These are phyloP conservation scores for Yamadazyma ubonensis DNA, from an alignment of 805 yeast genomes.

Conservation along the genomic window DNA sequence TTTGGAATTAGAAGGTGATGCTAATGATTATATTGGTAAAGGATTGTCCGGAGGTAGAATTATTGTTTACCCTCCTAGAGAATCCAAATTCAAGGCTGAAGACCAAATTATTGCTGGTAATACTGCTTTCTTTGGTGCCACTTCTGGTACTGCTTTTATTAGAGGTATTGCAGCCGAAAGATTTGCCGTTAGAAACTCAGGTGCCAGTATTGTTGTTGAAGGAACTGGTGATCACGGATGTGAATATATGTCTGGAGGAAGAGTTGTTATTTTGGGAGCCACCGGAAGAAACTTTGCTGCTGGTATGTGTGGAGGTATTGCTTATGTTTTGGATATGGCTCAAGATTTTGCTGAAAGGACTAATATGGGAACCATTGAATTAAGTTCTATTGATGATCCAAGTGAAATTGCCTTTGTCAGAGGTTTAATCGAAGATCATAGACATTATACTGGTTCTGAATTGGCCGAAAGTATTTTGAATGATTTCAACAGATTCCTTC, in stretches of 20 bases:
- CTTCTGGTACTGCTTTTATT: slow-evolving; percentile 89
- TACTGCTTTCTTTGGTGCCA: slow-evolving; percentile 97
- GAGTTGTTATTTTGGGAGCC: slow-evolving; percentile 87
- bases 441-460: slow-evolving; percentile 90
- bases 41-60: slow-evolving; percentile 95
- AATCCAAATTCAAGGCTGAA: slow-evolving; percentile 83
- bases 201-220: slow-evolving; percentile 95
- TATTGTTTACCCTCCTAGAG: slow-evolving; percentile 87
- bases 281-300: slow-evolving; percentile 95
- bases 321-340: slow-evolving; percentile 92
- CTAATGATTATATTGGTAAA: slow-evolving; percentile 97
- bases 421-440: slow-evolving; percentile 91
- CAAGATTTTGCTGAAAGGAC: slow-evolving; percentile 84
- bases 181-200: slow-evolving; percentile 97
- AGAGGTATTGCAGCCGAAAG: slow-evolving; percentile 98
- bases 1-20: slow-evolving; percentile 93
- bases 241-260: slow-evolving; percentile 99
- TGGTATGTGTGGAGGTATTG: slow-evolving; percentile 99
- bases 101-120: slow-evolving; percentile 96
- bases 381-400: slow-evolving; percentile 76
- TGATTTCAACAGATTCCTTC: slow-evolving; percentile 85
- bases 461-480: slow-evolving; percentile 79
- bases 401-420: slow-evolving; percentile 91
- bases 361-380: slow-evolving; percentile 78
- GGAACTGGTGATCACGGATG: slow-evolving; percentile 99